These are phyloP conservation scores for Penicillium italicum DNA, from an alignment of 2,329 filamentous ascomycete genomes.

Conservation along the genomic window DNA sequence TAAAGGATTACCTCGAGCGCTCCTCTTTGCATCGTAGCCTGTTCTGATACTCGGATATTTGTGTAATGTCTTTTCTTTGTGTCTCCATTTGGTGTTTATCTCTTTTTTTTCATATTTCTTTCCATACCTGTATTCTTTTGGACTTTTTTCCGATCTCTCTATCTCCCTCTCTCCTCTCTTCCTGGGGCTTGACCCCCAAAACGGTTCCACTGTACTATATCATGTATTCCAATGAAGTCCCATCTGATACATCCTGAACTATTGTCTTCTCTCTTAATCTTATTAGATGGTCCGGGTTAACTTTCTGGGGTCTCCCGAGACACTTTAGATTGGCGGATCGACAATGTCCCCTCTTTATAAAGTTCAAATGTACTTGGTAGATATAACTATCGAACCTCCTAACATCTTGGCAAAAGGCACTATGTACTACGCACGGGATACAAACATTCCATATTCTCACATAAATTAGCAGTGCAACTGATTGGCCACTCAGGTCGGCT, in stretches of 20 bases:
- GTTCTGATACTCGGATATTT: slow-evolving; percentile 24
- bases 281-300: neutral
- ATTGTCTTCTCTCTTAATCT: neutral
- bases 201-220: slow-evolving; percentile 26
- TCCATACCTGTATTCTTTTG: slow-evolving; percentile 25
- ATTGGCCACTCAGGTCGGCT: slow-evolving; percentile 5
- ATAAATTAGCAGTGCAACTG: neutral
- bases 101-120: slow-evolving; percentile 19
- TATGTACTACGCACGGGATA: neutral
- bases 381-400: neutral
- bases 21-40: slow-evolving; percentile 36
- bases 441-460: neutral
- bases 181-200: slow-evolving; percentile 17
- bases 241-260: slow-evolving; percentile 1
- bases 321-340: neutral
- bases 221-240: slow-evolving; percentile 17
- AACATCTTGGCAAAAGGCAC: neutral
- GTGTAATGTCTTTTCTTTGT: slow-evolving; percentile 26
- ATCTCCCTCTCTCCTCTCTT: slow-evolving; percentile 15
- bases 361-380: neutral
- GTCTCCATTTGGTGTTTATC: slow-evolving; percentile 19
- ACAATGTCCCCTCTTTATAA: neutral
- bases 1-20: slow-evolving; percentile 28
- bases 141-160: slow-evolving; percentile 6
- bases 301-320: neutral